phyloP scores from a whole-genome alignment of 345 rosid genomes.

The Eucalyptus urophylla region DNA sequence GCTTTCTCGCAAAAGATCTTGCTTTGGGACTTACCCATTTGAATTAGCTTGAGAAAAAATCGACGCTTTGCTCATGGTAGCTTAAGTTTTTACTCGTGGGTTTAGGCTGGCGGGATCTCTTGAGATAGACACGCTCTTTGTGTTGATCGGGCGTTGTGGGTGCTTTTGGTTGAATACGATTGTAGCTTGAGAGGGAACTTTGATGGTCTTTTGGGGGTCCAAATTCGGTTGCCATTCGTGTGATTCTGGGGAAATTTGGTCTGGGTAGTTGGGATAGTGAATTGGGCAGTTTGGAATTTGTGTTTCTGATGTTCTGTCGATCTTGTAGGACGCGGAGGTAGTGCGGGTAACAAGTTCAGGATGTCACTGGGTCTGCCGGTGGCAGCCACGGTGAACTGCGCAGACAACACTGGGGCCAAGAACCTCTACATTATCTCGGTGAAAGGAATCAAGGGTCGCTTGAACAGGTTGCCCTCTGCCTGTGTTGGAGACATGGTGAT shows the following conservation, averaged over 20 bases:
- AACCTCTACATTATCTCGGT: constrained; percentile 91
- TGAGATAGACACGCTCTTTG: too few relatives aligned
- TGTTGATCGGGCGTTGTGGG: background rate
- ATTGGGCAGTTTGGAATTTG: background rate
- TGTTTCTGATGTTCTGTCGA: background rate
- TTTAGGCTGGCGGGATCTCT: background rate
- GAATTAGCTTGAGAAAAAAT: background rate
- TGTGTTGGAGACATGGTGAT: constrained; percentile 96
- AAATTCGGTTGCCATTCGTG: background rate
- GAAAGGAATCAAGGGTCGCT: constrained; percentile 87
- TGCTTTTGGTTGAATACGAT: background rate
- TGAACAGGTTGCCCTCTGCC: constrained; percentile 84
- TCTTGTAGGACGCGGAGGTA: constrained; percentile 72
- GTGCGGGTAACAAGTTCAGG: constrained; percentile 90
- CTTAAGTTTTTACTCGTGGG: background rate
- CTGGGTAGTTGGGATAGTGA: background rate
- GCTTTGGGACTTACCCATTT: background rate
- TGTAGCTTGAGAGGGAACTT: background rate
- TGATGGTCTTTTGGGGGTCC: background rate
- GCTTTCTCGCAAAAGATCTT: background rate
- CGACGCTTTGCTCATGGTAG: background rate
- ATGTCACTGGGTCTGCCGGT: constrained; percentile 99
- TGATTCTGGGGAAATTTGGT: background rate
- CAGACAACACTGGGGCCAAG: constrained; percentile 96
- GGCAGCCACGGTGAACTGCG: constrained; percentile 97